Evolutionary conservation across 1,284 basidiomycete species (phyloP).

Genomic region (Sphaerobolus stellatus): DNA sequence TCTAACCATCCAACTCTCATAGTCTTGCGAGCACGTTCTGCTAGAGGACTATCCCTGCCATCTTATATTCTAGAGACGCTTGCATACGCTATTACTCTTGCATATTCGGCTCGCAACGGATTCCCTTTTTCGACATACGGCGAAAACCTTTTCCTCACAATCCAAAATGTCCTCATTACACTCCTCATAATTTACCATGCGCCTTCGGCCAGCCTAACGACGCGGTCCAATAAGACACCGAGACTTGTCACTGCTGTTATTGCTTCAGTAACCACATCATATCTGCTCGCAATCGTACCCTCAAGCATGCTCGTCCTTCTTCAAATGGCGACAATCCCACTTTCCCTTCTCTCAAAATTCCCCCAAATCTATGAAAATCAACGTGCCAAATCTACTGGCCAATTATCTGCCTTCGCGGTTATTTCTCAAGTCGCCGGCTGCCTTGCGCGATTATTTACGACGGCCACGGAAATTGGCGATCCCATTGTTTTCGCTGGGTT

Average conservation of each 20-base stretch:
- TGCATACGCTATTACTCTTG: constrained; percentile 81
- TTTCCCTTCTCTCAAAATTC: constrained; percentile 83
- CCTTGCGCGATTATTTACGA: constrained; percentile 87
- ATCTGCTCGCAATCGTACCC: constrained; percentile 54
- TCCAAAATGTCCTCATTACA: constrained; percentile 83
- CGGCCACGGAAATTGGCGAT: constrained; percentile 83
- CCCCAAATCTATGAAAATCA: constrained; percentile 84
- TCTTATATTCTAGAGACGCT: constrained; percentile 84
- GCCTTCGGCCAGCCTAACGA: constrained; percentile 32
- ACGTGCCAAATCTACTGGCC: constrained; percentile 75
- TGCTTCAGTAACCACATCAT: constrained; percentile 39
- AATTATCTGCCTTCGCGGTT: constrained; percentile 88
- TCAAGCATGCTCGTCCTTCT: constrained; percentile 56
- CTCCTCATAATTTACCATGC: constrained; percentile 73
- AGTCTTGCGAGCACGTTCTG: constrained; percentile 68
- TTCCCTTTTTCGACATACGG: constrained; percentile 97
- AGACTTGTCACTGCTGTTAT: constrained; percentile 41
- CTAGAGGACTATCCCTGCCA: constrained; percentile 78
- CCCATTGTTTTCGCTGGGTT: constrained; percentile 77
- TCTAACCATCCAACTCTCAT: constrained; percentile 4
- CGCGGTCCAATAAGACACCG: constrained; percentile 25
- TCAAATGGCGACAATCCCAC: constrained; percentile 78
- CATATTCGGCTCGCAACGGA: constrained; percentile 79
- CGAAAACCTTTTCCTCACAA: constrained; percentile 85
- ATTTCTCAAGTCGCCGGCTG: constrained; percentile 82